Evolutionary conservation across 768 basidiomycete genomes (phyloP).

Genomic region (Naganishia vaughanmartiniae): DNA sequence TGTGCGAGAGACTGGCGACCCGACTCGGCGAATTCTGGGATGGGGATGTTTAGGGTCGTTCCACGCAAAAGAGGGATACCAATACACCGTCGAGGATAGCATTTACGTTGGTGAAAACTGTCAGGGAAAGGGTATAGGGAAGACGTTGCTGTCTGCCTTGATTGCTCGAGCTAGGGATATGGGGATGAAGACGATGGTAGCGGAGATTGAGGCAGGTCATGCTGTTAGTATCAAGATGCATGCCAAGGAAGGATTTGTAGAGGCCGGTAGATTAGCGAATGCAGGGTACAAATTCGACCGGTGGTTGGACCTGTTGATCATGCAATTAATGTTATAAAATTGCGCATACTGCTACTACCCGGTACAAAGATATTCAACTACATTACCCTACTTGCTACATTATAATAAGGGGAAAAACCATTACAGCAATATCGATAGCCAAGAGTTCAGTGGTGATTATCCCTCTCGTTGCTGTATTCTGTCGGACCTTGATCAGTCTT

Average conservation of each 20-base stretch:
- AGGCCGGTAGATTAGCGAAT: conserved; percentile 12
- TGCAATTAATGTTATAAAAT: conserved; percentile 25
- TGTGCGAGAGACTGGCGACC: background rate
- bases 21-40: conserved; percentile 5
- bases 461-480: background rate
- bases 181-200: conserved; percentile 28
- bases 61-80: conserved; percentile 22
- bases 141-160: conserved; percentile 10
- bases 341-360: background rate
- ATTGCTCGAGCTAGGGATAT: conserved; percentile 11
- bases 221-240: conserved; percentile 19
- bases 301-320: conserved; percentile 20
- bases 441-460: background rate
- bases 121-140: conserved; percentile 9
- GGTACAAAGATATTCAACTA: background rate
- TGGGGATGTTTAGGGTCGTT: conserved; percentile 22
- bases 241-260: conserved; percentile 23
- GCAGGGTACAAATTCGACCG: conserved; percentile 26
- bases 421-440: no score
- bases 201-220: conserved; percentile 22
- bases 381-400: no score
- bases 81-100: conserved; percentile 18
- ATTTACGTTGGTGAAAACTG: conserved; percentile 5
- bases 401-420: no score
- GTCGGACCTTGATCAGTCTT: background rate